Percentiles rank a stretch among this genome's conserved stretches.
phyloP scores from a whole-genome alignment of 495 filamentous ascomycete species.

The Clavariopsis aquatica region DNA sequence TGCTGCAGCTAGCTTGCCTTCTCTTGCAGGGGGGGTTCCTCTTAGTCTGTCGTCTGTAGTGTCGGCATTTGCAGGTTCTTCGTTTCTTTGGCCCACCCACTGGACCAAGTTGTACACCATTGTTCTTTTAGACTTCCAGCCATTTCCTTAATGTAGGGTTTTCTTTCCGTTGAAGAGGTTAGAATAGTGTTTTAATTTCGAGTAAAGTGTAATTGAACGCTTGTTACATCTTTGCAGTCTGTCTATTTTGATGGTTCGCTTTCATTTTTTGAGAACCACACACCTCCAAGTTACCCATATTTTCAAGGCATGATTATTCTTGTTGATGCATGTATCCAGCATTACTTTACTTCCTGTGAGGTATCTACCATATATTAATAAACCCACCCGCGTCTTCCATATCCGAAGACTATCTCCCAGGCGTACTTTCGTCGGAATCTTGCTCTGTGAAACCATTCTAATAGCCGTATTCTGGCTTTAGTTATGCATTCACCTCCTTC shows the following conservation, averaged over 20 bases:
- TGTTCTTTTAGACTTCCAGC: not conserved
- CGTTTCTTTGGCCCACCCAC: slow-evolving; percentile 13
- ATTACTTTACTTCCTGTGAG: slow-evolving; percentile 10
- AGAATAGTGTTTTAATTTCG: not conserved
- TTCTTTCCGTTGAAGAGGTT: not conserved
- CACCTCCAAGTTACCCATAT: no score
- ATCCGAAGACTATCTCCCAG: not conserved
- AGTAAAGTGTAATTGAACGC: not conserved
- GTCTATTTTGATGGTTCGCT: not conserved
- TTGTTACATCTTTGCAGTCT: not conserved
- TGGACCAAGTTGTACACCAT: slow-evolving; percentile 13
- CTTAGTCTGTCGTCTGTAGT: not conserved
- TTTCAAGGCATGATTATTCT: no score
- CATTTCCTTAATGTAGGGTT: not conserved
- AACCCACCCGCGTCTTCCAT: slow-evolving; percentile 21
- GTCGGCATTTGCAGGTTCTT: not conserved
- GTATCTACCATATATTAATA: slow-evolving; percentile 22
- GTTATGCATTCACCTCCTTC: slow-evolving; percentile 1
- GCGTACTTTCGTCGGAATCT: slow-evolving; percentile 9
- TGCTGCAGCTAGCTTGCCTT: not conserved
- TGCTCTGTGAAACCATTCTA: slow-evolving; percentile 11
- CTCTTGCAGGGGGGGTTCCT: not conserved
- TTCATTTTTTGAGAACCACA: not conserved
- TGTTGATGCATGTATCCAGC: slow-evolving; percentile 10
- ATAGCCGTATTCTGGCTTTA: not conserved